Percentiles rank a stretch among this genome's conserved stretches.
Conservation (phyloP, 2,329 filamentous ascomycete species). For the Ascochyta viciae-villosae region DNA sequence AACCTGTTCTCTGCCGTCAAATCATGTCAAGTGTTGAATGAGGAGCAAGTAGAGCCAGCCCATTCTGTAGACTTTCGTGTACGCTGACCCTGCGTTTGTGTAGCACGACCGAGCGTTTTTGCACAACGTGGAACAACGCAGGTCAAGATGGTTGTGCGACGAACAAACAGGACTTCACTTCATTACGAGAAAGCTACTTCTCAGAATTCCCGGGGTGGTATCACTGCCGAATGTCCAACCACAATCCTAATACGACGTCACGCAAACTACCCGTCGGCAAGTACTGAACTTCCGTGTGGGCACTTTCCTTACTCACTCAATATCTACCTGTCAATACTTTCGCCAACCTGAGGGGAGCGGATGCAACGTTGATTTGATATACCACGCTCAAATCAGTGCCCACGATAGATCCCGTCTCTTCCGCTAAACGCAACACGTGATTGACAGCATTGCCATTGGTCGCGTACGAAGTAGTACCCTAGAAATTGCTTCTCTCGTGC, state of each 20-base stretch:
- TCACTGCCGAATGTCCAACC: background rate
- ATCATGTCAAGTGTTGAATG: too few species aligned
- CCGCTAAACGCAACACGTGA: constrained; percentile 13
- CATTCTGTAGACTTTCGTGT: background rate
- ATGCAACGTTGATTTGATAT: constrained; percentile 1
- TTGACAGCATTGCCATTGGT: constrained; percentile 12
- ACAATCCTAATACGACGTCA: background rate
- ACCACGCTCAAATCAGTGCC: background rate
- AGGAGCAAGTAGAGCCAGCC: background rate
- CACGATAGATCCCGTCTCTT: background rate
- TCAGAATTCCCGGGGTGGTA: background rate
- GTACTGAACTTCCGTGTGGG: background rate
- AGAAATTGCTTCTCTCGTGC: background rate
- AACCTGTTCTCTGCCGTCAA: background rate
- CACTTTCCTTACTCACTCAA: background rate
- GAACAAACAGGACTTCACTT: background rate
- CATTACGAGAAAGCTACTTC: background rate
- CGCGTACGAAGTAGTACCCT: background rate
- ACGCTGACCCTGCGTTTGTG: background rate
- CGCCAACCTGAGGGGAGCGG: background rate
- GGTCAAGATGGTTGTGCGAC: constrained; percentile 1
- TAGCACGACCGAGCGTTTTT: constrained; percentile 6
- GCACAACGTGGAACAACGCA: constrained; percentile 8
- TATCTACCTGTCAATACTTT: background rate
- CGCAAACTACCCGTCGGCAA: background rate